Evolutionary conservation across 805 yeast species (phyloP).

Genomic region (Metschnikowia peoriensis): DNA sequence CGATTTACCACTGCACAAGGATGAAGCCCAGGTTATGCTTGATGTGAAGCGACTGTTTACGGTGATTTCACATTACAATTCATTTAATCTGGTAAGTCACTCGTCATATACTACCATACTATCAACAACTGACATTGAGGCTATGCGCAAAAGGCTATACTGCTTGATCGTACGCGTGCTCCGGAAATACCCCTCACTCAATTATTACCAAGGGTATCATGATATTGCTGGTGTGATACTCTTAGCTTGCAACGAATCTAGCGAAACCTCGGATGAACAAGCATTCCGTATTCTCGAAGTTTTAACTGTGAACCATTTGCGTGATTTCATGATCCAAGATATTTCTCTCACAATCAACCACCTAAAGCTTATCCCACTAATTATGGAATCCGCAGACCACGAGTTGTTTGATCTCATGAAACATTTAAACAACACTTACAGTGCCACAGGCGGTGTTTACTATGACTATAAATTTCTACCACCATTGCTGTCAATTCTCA

Average conservation of each 20-base stretch:
- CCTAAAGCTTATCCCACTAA: slow-evolving; percentile 60
- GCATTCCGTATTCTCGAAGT: slow-evolving; percentile 49
- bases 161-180: slow-evolving; percentile 53
- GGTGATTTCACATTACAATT: slow-evolving; percentile 30
- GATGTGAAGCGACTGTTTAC: slow-evolving; percentile 77
- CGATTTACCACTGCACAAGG: slow-evolving; percentile 52
- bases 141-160: slow-evolving; percentile 41
- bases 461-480: slow-evolving; percentile 45
- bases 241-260: slow-evolving; percentile 42
- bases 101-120: slow-evolving; percentile 34
- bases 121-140: slow-evolving; percentile 29
- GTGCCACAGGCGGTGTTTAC: slow-evolving; percentile 23
- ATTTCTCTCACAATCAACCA: slow-evolving; percentile 67
- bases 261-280: slow-evolving; percentile 23
- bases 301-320: slow-evolving; percentile 58
- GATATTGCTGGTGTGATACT: slow-evolving; percentile 74
- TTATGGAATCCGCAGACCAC: slow-evolving; percentile 51
- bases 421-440: slow-evolving; percentile 32
- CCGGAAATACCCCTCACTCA: slow-evolving; percentile 56
- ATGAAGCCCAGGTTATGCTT: slow-evolving; percentile 73
- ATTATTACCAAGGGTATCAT: slow-evolving; percentile 92
- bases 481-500: slow-evolving; percentile 73
- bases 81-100: slow-evolving; percentile 16
- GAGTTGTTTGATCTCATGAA: slow-evolving; percentile 40
- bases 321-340: slow-evolving; percentile 83